These are phyloP conservation scores for Dimargaris xerosporica DNA, from an alignment of 192 early-diverging fungal species.

Conservation along the genomic window DNA sequence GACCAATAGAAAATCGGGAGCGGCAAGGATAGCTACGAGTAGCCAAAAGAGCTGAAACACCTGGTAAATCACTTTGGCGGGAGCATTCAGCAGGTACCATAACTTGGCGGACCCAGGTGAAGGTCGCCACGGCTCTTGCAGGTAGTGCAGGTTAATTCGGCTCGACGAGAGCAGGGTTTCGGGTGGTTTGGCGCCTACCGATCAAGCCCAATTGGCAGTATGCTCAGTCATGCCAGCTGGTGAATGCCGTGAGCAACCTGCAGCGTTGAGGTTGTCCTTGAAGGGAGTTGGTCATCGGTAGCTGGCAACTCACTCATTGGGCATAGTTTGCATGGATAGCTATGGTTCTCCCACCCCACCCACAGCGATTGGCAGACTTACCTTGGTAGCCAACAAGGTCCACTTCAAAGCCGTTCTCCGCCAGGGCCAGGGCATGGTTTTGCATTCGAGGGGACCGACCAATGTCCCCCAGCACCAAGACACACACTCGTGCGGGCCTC, in stretches of 20 bases:
- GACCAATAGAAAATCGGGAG: conserved; percentile 52
- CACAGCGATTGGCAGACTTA: conserved; percentile 13
- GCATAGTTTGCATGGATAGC: no score
- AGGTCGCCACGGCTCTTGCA: conserved; percentile 32
- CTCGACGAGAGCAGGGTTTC: conserved; percentile 7
- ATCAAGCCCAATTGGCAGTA: no score
- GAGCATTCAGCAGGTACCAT: conserved; percentile 49
- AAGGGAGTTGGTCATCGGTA: no score
- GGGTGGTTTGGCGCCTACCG: not conserved
- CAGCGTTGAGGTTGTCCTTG: no score
- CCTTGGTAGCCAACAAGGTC: conserved; percentile 73
- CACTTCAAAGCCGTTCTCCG: conserved; percentile 46
- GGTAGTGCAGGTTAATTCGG: conserved; percentile 30
- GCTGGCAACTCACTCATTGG: no score
- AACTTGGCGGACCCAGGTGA: conserved; percentile 37
- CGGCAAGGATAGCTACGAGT: conserved; percentile 35
- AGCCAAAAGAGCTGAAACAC: conserved; percentile 41
- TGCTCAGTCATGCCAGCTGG: no score
- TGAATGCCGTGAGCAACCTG: no score
- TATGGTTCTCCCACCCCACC: no score
- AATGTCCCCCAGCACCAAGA: conserved; percentile 69
- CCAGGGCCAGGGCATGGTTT: conserved; percentile 71
- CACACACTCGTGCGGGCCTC: conserved; percentile 14
- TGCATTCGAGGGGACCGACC: conserved; percentile 84
- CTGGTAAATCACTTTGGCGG: conserved; percentile 48